Percentiles rank a stretch among this genome's conserved stretches.
phyloP scores from a whole-genome alignment of 2,329 filamentous ascomycete species.

The Aspergillus hortae region DNA sequence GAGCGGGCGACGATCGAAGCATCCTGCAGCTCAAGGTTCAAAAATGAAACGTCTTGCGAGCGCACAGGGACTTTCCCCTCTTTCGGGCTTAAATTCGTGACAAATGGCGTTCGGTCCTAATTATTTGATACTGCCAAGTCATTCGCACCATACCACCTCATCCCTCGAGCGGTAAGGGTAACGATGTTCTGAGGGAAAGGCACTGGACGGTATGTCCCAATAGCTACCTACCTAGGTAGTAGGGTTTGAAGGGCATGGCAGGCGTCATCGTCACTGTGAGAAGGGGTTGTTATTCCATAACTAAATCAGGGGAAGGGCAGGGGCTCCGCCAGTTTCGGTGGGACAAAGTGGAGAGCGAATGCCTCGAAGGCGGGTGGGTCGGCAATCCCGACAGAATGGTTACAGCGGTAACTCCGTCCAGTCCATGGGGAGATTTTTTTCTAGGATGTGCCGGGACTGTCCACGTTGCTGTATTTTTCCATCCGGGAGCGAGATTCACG shows the following conservation, averaged over 20 bases:
- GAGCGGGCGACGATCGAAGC: neutral
- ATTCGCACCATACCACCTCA: neutral
- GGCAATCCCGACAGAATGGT: constrained; percentile 21
- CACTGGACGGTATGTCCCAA: too few relatives aligned
- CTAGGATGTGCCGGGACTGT: too few relatives aligned
- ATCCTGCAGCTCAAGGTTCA: neutral
- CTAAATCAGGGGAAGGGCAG: neutral
- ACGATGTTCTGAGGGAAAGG: too few relatives aligned
- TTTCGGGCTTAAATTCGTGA: neutral
- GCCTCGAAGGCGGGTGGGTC: constrained; percentile 16
- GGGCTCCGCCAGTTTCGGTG: constrained; percentile 6
- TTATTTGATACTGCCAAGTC: neutral
- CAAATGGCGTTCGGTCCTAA: neutral
- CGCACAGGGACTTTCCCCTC: neutral
- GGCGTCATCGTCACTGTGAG: too few relatives aligned
- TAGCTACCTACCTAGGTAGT: too few relatives aligned
- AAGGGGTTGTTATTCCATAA: neutral
- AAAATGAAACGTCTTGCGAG: neutral
- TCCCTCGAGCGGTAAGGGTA: neutral
- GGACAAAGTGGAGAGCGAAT: constrained; percentile 16
- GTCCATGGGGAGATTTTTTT: too few relatives aligned
- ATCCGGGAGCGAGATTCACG: too few relatives aligned
- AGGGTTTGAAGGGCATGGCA: too few relatives aligned
- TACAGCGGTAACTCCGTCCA: constrained; percentile 13
- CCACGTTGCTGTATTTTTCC: too few relatives aligned